phyloP scores from a whole-genome alignment of 495 filamentous ascomycete species.

The Neurospora terricola region DNA sequence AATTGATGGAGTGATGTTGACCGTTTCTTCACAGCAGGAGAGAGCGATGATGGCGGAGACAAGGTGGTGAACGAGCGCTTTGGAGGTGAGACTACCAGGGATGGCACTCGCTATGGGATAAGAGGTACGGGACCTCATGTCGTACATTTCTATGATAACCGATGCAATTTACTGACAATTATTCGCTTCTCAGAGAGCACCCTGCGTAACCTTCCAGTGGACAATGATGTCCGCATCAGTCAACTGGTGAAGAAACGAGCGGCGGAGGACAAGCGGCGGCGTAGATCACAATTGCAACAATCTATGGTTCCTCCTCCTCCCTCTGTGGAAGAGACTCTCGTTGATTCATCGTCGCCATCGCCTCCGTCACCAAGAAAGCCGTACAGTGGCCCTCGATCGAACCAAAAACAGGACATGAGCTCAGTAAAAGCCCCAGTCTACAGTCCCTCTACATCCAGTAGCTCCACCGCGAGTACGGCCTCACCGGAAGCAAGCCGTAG shows the following conservation, averaged over 20 bases:
- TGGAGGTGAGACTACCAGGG: neutral
- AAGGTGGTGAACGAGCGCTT: neutral
- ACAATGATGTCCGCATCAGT: constrained; percentile 11
- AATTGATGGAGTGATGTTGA: neutral
- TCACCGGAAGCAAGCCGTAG: neutral
- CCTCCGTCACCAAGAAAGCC: neutral
- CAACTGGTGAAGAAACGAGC: constrained; percentile 11
- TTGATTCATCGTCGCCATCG: neutral
- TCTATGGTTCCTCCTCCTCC: neutral
- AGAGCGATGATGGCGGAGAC: neutral
- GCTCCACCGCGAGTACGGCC: neutral
- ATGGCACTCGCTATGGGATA: neutral
- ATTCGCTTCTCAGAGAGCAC: neutral
- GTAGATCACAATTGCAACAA: neutral
- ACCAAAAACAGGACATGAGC: neutral
- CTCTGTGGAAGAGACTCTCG: neutral
- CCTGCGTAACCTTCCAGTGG: neutral
- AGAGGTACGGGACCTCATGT: neutral
- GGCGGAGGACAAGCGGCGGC: constrained; percentile 1
- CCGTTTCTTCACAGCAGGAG: neutral
- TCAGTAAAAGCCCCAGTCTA: neutral
- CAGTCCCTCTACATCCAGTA: neutral
- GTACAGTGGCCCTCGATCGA: neutral
- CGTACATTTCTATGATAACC: neutral
- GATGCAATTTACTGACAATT: neutral